Evolutionary conservation across 805 yeast species (phyloP), one percentile per base, ranked within the genome.

Genomic region (Kodamaea nitidulidarum): DNA sequence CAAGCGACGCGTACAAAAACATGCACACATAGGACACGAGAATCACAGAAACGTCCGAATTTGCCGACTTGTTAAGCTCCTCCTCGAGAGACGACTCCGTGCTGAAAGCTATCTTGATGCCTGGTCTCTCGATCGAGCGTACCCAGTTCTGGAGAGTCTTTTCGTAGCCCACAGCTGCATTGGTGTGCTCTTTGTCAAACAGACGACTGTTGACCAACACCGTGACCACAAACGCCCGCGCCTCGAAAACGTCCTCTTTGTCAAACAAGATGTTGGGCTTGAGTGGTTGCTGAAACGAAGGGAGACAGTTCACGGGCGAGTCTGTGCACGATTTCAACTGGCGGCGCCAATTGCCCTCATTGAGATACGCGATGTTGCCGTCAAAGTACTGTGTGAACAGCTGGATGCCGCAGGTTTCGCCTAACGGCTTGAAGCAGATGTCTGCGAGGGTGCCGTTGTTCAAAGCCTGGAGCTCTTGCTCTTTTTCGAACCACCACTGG

Each of bases 401-500:
- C 56, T 91, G 93, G 7, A 91, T 69, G 1, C 83, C 87, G 64
- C 98, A 91, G 0, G 76, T 54, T 8, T 80, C 91, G 2, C 78
- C 88, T 9, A 81, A 66, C 0, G 98, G 97, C 46, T 83, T 84
- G 59, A 87, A 80, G 54, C 98, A 91, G 36, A 90, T 58, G 45
- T 84, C 87, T 15, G 78, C 75, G 33, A 82, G 75, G 0, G 32
- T 61, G 46, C 39, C 47, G 42, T 27, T 54, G 26, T 46, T 46
- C 6, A 71, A 54, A 34, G 53, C 42, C 56, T 55, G 52, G 41
- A 58, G 32, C 65, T 81, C 75, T 3, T 54, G 41, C 58, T 91
- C 98, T 17, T 79, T 80, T n/a, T 73, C 77, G 51, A 83, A 81
- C 95, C 96, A 88, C 98, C 98, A 91, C 45, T 78, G 56, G 15